Base-by-base conservation (phyloP, 208 protist genomes). In the Wallacemonas rigidus region DNA sequence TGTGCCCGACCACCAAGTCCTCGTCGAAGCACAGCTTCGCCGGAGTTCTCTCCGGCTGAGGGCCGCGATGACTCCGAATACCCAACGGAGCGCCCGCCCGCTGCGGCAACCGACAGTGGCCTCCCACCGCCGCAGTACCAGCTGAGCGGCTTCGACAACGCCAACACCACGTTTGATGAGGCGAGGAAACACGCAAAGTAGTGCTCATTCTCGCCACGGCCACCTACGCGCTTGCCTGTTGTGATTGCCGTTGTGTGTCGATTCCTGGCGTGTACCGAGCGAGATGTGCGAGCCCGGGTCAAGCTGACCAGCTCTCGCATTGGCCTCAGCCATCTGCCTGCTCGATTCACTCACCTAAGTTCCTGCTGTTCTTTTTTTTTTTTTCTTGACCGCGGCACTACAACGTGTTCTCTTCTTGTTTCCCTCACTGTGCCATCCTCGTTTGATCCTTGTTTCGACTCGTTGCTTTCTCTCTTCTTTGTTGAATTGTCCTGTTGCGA, bases 101-200 rank as follows among this genome's bases (percentile, higher is more conserved):
- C n/a, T 3, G 41, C 60, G 3, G 3, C 60, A 6, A 36, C 60
- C 11, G 43, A 38, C 26, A 26, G 60, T n/a, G 43, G 60, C 3
- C 60, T 65, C 1, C 60, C 60, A 1, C 60, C 60, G 36, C 60
- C 60, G n/a, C 60, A 65, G 60, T 65, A 65, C 60, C 44, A 65
- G n/a, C 43, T 65, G 40, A 65, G 60, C 43, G 60, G 60, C 11
- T 65, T 65, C 40, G 43, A 65, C 38, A 65, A 65, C 60, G 60
- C 2, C 11, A 48, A 26, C 26, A 8, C 38, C 9, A 35, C 11
- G 5, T 65, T 65, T 50, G 60, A 65, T 26, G 41, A 14, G 26
- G 60, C 60, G 41, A 65, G 51, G 60, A 65, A 65, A 41, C n/a
- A 6, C n/a, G 43, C 47, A 38, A 65, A 65, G 60, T 65, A 8